These are phyloP conservation scores for Patellifolia procumbens DNA, from an alignment of 179 eudicot species.

Conservation along the genomic window DNA sequence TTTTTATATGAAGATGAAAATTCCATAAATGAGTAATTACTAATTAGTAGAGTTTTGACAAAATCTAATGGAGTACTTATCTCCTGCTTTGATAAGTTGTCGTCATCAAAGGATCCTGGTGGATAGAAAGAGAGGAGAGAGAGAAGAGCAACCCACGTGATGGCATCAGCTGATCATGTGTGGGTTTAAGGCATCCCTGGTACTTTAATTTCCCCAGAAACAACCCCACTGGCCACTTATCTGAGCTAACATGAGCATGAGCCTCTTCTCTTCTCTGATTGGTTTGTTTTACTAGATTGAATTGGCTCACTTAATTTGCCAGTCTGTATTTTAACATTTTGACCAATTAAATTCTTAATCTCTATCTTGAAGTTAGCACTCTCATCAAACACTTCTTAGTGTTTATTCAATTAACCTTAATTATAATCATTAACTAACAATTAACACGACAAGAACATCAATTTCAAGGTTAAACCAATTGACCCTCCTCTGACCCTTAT, in stretches of 20 bases:
- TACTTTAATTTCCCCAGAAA: slow-evolving; percentile 19
- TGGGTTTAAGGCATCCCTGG: slow-evolving; percentile 15
- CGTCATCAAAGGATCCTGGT: slow-evolving; percentile 26
- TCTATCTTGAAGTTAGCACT: slow-evolving; percentile 24
- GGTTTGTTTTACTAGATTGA: slow-evolving; percentile 26
- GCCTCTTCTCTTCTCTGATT: slow-evolving; percentile 10
- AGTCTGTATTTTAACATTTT: slow-evolving; percentile 12
- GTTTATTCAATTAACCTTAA: slow-evolving; percentile 18
- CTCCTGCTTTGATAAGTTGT: not conserved
- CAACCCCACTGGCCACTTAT: slow-evolving; percentile 24
- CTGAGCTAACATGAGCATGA: slow-evolving; percentile 19
- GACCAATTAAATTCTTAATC: slow-evolving; percentile 13
- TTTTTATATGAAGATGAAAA: no score
- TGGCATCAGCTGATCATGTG: slow-evolving; percentile 33
- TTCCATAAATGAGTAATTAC: not conserved
- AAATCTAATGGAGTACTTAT: not conserved
- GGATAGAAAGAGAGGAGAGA: not conserved
- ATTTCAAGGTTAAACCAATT: not conserved
- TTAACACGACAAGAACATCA: not conserved
- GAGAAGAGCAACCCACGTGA: slow-evolving; percentile 37
- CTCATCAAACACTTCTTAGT: not conserved
- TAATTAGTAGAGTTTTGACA: not conserved
- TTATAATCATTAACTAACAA: slow-evolving; percentile 29
- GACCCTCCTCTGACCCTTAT: not conserved
- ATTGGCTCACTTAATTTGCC: slow-evolving; percentile 11